These are phyloP conservation scores for Cladorrhinum sp. DNA, from an alignment of 2,329 filamentous ascomycete genomes.

Conservation along the genomic window DNA sequence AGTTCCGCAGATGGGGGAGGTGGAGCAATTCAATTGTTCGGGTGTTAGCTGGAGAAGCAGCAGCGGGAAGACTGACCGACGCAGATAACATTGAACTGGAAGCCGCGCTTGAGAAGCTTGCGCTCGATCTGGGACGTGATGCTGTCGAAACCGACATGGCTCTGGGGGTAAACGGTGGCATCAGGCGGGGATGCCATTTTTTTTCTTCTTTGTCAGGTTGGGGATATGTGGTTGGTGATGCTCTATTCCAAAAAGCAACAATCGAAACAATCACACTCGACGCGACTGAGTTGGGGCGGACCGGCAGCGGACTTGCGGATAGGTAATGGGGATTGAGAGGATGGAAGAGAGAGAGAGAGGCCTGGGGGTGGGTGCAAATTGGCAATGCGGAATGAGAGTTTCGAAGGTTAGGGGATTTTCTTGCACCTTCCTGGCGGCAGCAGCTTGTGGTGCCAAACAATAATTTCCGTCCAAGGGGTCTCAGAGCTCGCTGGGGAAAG, in stretches of 20 bases:
- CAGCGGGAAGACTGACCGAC: slow-evolving; percentile 68
- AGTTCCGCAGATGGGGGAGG: slow-evolving; percentile 7
- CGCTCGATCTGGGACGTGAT: slow-evolving; percentile 99
- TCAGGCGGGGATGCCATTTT: slow-evolving; percentile 63
- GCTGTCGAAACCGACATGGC: slow-evolving; percentile 99
- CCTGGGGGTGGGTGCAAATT: slow-evolving; percentile 17
- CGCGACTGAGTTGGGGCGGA: background rate
- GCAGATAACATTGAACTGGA: slow-evolving; percentile 99
- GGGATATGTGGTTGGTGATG: slow-evolving; percentile 29
- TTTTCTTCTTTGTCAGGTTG: slow-evolving; percentile 24
- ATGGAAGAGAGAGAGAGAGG: slow-evolving; percentile 2
- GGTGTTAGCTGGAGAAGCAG: slow-evolving; percentile 3
- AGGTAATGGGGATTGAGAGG: background rate
- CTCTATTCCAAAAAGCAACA: slow-evolving; percentile 31
- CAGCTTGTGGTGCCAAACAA: slow-evolving; percentile 26
- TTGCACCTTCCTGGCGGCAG: slow-evolving; percentile 27
- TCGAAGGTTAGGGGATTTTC: slow-evolving; percentile 25
- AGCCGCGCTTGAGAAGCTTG: slow-evolving; percentile 98
- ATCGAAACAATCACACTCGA: background rate
- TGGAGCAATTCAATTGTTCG: slow-evolving; percentile 11
- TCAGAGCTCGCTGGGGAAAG: slow-evolving; percentile 38
- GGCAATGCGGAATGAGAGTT: slow-evolving; percentile 14
- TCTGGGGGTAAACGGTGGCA: slow-evolving; percentile 79
- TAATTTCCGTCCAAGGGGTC: slow-evolving; percentile 32
- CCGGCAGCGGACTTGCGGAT: slow-evolving; percentile 8